phyloP scores from a whole-genome alignment of 2,329 filamentous ascomycete species.

The Fusarium transvaalense region DNA sequence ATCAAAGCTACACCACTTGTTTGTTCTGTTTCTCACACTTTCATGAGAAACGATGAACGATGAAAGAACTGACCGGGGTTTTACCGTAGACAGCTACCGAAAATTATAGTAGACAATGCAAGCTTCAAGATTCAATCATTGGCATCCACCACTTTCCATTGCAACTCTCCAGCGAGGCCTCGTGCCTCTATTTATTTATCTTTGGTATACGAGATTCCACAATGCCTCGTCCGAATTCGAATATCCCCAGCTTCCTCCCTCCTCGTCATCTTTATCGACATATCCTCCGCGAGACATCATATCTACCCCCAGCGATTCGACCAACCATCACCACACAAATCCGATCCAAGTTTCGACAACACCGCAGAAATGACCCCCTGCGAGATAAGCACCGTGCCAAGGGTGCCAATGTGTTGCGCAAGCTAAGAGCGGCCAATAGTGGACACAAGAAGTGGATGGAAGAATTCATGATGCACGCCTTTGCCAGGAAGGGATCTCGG shows the following conservation, averaged over 20 bases:
- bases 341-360: conserved; percentile 60
- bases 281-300: conserved; percentile 70
- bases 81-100: conserved; percentile 16
- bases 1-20: not conserved
- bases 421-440: conserved; percentile 65
- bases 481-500: conserved; percentile 66
- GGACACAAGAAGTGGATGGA: conserved; percentile 63
- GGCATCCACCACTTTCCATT: not conserved
- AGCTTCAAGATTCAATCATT: not conserved
- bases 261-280: conserved; percentile 65
- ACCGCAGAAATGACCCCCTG: conserved; percentile 50
- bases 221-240: conserved; percentile 50
- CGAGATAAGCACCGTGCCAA: conserved; percentile 53
- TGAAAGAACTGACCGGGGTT: conserved; percentile 26
- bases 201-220: not conserved
- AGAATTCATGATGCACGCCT: conserved; percentile 61
- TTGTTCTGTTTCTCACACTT: not conserved
- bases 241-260: conserved; percentile 44
- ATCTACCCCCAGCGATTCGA: conserved; percentile 67
- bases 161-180: conserved; percentile 6
- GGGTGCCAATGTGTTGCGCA: conserved; percentile 60
- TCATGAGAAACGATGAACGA: not conserved
- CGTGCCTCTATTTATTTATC: conserved; percentile 7
- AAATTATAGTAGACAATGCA: conserved; percentile 15
- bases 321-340: conserved; percentile 60